Evolutionary conservation across 176 grass and related monocot genomes (phyloP).

Genomic region (Oryza meridionalis): DNA sequence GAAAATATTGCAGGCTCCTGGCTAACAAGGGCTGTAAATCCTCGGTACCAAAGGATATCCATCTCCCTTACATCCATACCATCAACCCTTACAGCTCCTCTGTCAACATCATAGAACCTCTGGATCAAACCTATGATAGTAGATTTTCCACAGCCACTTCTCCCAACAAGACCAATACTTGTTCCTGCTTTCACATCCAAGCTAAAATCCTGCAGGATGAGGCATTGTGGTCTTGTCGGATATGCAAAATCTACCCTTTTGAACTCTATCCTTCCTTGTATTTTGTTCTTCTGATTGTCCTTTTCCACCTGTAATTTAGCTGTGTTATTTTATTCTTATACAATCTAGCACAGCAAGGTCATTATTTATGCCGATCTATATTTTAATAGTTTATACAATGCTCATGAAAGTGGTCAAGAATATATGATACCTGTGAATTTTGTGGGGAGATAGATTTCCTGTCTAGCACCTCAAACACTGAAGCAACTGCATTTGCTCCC

Average conservation of each 20-base stretch:
- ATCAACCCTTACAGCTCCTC: conserved; percentile 75
- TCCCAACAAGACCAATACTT: conserved; percentile 85
- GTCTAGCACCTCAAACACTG: conserved; percentile 96
- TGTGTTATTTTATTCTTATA: conserved; percentile 37
- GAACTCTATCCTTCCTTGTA: conserved; percentile 89
- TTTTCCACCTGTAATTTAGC: conserved; percentile 60
- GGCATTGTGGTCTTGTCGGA: conserved; percentile 82
- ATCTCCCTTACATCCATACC: conserved; percentile 77
- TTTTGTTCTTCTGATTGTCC: conserved; percentile 57
- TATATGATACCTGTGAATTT: conserved; percentile 54
- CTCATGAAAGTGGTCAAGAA: neutral
- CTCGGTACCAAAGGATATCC: conserved; percentile 85
- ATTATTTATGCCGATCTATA: conserved; percentile 20
- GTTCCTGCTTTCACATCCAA: conserved; percentile 92
- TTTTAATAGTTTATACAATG: conserved; percentile 24
- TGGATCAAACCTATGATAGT: conserved; percentile 95
- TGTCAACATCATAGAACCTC: conserved; percentile 95
- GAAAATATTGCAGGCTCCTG: conserved; percentile 97
- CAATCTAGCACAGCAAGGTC: neutral
- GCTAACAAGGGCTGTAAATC: conserved; percentile 88
- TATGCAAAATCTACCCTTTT: conserved; percentile 95
- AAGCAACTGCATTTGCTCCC: conserved; percentile 89
- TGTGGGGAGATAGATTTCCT: conserved; percentile 77
- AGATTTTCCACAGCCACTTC: conserved; percentile 96
- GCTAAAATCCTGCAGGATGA: conserved; percentile 86